A percentile compares a stretch with the other conserved stretches of the same genome.
phyloP scores from a whole-genome alignment of 2,329 filamentous ascomycete species.

The Botryosphaeria agaves region DNA sequence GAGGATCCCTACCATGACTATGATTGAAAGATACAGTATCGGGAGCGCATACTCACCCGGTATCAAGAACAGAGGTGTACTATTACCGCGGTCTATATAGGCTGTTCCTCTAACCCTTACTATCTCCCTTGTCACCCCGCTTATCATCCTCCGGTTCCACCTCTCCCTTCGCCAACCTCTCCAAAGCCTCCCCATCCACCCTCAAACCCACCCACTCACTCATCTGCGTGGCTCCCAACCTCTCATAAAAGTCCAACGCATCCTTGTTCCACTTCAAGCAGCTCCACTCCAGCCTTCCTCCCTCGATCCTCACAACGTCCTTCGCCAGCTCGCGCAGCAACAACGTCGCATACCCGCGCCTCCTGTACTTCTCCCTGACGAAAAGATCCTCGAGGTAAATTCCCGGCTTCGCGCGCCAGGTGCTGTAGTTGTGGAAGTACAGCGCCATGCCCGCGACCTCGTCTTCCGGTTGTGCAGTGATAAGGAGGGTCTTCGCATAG shows the following conservation, averaged over 20 bases:
- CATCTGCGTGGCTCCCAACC: constrained; percentile 45
- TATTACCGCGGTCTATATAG: no score
- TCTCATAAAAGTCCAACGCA: constrained; percentile 68
- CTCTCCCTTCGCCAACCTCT: constrained; percentile 32
- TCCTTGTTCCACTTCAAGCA: constrained; percentile 90
- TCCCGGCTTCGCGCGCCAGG: constrained; percentile 73
- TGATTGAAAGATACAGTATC: no score
- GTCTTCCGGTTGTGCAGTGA: constrained; percentile 20
- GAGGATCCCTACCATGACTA: no score
- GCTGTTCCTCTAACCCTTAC: no score
- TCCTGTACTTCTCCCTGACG: constrained; percentile 52
- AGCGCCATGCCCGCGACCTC: constrained; percentile 60
- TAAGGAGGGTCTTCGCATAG: constrained; percentile 60
- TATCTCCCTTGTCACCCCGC: no score
- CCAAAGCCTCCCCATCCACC: constrained; percentile 49
- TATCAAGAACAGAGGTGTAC: no score
- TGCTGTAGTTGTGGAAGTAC: constrained; percentile 93
- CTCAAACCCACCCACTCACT: constrained; percentile 60
- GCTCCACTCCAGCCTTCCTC: constrained; percentile 70
- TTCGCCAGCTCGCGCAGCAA: constrained; percentile 62
- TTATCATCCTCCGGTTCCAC: constrained; percentile 1
- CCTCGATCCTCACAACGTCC: constrained; percentile 55
- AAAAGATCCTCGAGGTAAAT: constrained; percentile 94
- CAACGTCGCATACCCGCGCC: constrained; percentile 61
- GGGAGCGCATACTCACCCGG: no score